Evolutionary conservation across 225 moss, liverwort and hornwort genomes (phyloP), one percentile per base, ranked within the genome.

Genomic region (Rhytidiadelphus loreus): DNA sequence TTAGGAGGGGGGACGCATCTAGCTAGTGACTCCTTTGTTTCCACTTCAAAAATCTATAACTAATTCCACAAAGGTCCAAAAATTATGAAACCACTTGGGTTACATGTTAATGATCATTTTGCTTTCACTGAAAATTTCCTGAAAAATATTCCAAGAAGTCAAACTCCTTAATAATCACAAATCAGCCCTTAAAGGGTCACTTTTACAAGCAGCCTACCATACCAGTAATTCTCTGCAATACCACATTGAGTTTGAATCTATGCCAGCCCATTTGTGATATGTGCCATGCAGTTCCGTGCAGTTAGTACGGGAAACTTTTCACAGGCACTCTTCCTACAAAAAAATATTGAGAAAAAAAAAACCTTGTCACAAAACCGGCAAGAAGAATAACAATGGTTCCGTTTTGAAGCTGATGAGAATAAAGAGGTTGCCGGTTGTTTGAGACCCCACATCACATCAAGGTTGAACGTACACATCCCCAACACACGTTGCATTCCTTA

Each of bases 1-100:
- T 72, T 0, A 29, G 2, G 6, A 18, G 3, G 9, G 2, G 2
- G 6, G 5, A 3, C 1, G 0, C 17, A 6, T 44, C 0, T 72
- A 3, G 2, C 0, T 72, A 3, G 2, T 11, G 13, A 28, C 16
- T 2, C 4, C 0, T 19, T 0, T 0, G 2, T 48, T 74, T 48
- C 19, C 30, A 48, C 19, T 48, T 74, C 74, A 28, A 74, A 48
- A 74, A 12, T 12, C 48, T 2, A 1, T 74, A 48, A 48, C 19
- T 48, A 48, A 30, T 74, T 48, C 19, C 4, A 30, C 2, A 2
- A 74, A 74, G 30, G 30, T 46, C 7, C 7, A 18, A 46, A 46
- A 46, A 18, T 6, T 17, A 73, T 5, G 11, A 73, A 46, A 18
- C 3, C 0, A 44, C 6, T 29, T 30, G 16, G 1, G 4, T 29